Base-by-base conservation (phyloP, 2,329 filamentous ascomycete genomes). In the Penicillium brevicompactum region DNA sequence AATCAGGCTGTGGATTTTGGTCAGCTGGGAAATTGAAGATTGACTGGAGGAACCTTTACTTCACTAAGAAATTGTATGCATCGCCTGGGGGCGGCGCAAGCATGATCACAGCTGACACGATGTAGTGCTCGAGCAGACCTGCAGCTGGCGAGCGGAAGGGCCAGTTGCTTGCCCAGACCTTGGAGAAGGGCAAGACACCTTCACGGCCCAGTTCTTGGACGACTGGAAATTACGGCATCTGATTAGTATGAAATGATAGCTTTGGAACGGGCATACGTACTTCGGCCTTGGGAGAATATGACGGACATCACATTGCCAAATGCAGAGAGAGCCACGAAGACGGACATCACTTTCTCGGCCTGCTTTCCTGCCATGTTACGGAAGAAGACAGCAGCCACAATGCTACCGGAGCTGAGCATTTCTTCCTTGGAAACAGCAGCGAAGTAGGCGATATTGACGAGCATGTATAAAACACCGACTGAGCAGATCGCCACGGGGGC, bases 121-220 rank as follows among this genome's bases (percentile, higher is more conserved):
- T 65, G 81, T 84, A 89, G 68, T 89, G 87, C 18, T 89, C 77
- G 61, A 89, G 83, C 9, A 78, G 64, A 10, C 73, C 73, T 6
- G 84, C 76, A n/a, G 84, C 80, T 0, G 87, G 87, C 0, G 87
- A 81, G 53, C 86, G 84, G 58, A 86, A 87, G 0, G 87, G 88
- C 71, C 82, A 84, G 65, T 86, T 87, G 3, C 85, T 88, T 0
- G 87, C 87, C 84, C 85, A 90, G 67, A 90, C 83, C 2, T 79
- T 78, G 57, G 84, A 85, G 51, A 81, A 87, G 0, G 88, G 88
- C 13, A 90, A 66, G 5, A 90, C 75, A 0, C 87, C 87, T 64
- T 91, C 87, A 64, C 88, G 88, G 1, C 84, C 88, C 43, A 90
- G 76, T 68, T 90, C 87, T 58, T 78, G 75, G 43, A 75, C 69